Conservation (phyloP, 2,329 filamentous ascomycete genomes). For the Pezicula carpinea region DNA sequence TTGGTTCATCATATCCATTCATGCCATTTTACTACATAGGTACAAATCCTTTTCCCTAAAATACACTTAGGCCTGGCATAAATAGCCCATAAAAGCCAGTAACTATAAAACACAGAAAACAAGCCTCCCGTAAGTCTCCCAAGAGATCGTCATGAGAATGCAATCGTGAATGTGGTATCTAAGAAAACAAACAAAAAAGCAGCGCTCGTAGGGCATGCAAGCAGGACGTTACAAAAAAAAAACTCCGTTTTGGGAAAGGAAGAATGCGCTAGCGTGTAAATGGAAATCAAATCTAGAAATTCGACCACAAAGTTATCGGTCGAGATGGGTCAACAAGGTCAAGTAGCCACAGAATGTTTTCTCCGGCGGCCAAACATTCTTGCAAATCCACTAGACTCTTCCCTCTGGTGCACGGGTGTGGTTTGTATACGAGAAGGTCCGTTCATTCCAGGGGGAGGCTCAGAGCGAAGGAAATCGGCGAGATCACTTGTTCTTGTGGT, state of each 20-base stretch:
- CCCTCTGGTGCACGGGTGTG: neutral
- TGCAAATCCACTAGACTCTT: constrained; percentile 7
- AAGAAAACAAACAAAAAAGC: neutral
- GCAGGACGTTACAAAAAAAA: neutral
- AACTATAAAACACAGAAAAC: neutral
- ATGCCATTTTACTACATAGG: neutral
- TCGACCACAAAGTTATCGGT: no score
- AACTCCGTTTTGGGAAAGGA: neutral
- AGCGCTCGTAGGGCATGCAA: neutral
- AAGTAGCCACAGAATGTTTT: constrained; percentile 3
- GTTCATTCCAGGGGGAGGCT: constrained; percentile 42
- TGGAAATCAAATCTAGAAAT: no score
- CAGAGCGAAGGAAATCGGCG: constrained; percentile 68
- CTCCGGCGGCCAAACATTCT: constrained; percentile 9
- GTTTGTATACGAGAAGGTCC: neutral
- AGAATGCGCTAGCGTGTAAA: neutral
- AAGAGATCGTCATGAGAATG: neutral
- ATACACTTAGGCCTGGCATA: neutral
- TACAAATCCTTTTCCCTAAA: neutral
- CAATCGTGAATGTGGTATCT: neutral
- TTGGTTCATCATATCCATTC: neutral
- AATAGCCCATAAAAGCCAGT: neutral
- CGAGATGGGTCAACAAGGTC: neutral
- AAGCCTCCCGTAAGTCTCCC: neutral
- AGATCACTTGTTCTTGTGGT: constrained; percentile 54